Evolutionary conservation across 2,329 filamentous ascomycete genomes (phyloP).

Genomic region (Rhynchosporium graminicola): DNA sequence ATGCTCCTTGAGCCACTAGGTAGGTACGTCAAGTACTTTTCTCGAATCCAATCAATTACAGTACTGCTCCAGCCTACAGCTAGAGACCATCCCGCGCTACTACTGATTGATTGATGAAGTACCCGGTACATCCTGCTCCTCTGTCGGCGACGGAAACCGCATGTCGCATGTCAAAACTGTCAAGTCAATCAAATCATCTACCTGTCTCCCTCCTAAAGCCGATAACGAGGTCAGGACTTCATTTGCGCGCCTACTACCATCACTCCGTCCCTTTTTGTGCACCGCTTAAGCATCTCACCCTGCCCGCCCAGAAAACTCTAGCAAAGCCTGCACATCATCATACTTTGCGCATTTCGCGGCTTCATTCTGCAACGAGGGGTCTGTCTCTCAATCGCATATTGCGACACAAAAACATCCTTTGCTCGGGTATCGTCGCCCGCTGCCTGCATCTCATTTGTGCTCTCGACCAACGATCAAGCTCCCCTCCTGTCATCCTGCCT

Average conservation of each 20-base stretch:
- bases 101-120: slow-evolving; percentile 2
- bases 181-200: not conserved
- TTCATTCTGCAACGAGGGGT: slow-evolving; percentile 2
- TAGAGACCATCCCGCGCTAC: not conserved
- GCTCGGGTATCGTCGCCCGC: slow-evolving; percentile 12
- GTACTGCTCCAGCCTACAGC: not conserved
- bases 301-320: not conserved
- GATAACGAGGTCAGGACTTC: slow-evolving; percentile 12
- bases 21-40: not conserved
- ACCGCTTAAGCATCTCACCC: slow-evolving; percentile 10
- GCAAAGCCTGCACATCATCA: slow-evolving; percentile 16
- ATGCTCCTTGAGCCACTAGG: not conserved
- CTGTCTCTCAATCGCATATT: not conserved
- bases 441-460: slow-evolving; percentile 6
- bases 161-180: slow-evolving; percentile 15
- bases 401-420: not conserved
- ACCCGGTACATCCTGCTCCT: slow-evolving; percentile 13
- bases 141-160: slow-evolving; percentile 12
- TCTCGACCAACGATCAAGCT: slow-evolving; percentile 11
- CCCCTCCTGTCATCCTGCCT: not conserved
- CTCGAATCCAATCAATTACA: not conserved
- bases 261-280: not conserved
- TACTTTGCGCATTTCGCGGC: slow-evolving; percentile 7
- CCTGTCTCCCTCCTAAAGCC: not conserved
- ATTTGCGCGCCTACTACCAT: not conserved